Evolutionary conservation across 2,329 filamentous ascomycete species (phyloP).

Genomic region (Cladosporium austrohemisphaericum): DNA sequence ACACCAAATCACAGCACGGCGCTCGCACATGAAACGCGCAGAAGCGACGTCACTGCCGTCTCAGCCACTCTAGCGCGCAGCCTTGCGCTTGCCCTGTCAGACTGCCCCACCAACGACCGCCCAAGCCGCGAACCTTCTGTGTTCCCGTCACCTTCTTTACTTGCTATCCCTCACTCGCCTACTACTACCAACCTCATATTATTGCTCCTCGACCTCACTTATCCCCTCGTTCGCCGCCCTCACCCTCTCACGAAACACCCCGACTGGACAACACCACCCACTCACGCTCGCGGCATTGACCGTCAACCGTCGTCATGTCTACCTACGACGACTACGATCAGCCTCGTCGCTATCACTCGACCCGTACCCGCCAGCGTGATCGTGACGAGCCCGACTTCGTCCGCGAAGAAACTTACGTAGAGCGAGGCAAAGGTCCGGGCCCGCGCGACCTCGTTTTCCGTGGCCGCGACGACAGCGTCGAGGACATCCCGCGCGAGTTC

Average conservation of each 20-base stretch:
- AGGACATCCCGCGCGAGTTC: constrained; percentile 81
- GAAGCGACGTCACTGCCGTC: too few species aligned
- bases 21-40: too few species aligned
- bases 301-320: constrained; percentile 39
- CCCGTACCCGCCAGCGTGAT: constrained; percentile 41
- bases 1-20: too few species aligned
- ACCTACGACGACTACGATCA: constrained; percentile 48
- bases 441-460: constrained; percentile 50
- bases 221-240: too few species aligned
- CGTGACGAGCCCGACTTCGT: constrained; percentile 51
- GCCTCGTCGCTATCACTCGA: constrained; percentile 42
- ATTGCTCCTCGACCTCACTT: too few species aligned
- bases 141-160: too few species aligned
- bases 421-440: constrained; percentile 41
- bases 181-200: too few species aligned
- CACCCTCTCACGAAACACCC: too few species aligned
- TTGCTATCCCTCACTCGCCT: too few species aligned
- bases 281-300: constrained; percentile 9
- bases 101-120: too few species aligned
- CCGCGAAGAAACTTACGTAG: constrained; percentile 48
- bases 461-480: constrained; percentile 72
- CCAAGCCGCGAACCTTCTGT: background rate
- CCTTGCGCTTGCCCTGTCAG: too few species aligned
- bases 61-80: too few species aligned
- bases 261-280: constrained; percentile 5